Evolutionary conservation across 805 yeast genomes (phyloP).

Genomic region (Candida adriatica): DNA sequence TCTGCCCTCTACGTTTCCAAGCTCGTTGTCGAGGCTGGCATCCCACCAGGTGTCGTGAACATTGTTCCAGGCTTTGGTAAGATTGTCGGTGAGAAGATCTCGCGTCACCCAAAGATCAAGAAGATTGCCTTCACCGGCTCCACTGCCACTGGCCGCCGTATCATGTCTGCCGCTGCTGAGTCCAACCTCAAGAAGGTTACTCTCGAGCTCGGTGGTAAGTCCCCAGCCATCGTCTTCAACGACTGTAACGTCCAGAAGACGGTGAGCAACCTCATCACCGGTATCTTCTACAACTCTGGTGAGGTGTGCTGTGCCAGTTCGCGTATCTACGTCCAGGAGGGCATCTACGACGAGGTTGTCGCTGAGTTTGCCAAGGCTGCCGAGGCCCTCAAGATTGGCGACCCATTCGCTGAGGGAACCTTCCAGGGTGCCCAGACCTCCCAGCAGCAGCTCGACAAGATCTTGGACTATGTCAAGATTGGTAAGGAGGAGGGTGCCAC

Average conservation of each 20-base stretch:
- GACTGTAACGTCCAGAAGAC: constrained; percentile 80
- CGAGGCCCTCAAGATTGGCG: constrained; percentile 61
- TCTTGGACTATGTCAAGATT: constrained; percentile 64
- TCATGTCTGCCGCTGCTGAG: constrained; percentile 75
- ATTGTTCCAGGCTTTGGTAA: constrained; percentile 76
- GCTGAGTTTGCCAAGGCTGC: constrained; percentile 49
- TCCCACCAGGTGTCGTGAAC: constrained; percentile 78
- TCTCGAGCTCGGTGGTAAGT: constrained; percentile 93
- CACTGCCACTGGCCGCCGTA: constrained; percentile 76
- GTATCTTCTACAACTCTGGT: constrained; percentile 91
- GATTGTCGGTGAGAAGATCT: constrained; percentile 64
- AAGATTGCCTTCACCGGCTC: constrained; percentile 89
- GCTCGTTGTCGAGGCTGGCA: constrained; percentile 65
- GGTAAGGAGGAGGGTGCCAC: constrained; percentile 85
- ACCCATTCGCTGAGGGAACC: constrained; percentile 71
- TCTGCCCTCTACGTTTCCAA: constrained; percentile 67
- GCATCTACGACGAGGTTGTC: constrained; percentile 71
- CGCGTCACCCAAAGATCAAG: constrained; percentile 61
- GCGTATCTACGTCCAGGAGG: constrained; percentile 81
- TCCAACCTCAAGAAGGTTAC: constrained; percentile 85
- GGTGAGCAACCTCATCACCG: constrained; percentile 65
- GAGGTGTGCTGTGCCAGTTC: constrained; percentile 96
- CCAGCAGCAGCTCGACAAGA: constrained; percentile 67
- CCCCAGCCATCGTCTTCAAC: constrained; percentile 82
- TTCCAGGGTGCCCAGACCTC: constrained; percentile 94